Evolutionary conservation across 179 eudicot species (phyloP), one percentile per base, ranked within the genome.

Genomic region (Dionaea muscipula): DNA sequence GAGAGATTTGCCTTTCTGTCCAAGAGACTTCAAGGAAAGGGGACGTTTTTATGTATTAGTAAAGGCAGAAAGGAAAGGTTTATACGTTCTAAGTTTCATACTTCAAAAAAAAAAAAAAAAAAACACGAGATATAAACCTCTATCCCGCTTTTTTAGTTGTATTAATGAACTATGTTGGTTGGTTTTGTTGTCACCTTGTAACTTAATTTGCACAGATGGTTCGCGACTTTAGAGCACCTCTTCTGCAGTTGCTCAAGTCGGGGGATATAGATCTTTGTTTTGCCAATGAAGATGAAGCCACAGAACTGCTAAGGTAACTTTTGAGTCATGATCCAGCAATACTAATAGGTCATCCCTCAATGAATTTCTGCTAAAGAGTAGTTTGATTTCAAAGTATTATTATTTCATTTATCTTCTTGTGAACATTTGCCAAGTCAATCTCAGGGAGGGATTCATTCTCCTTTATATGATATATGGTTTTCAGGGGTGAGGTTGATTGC

Each of bases 231-330:
- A 79, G 68, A 56, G 37, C 58, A 46, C 83, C 89, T 59, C 84
- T 93, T 56, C 53, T 82, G 52, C 63, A 81, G 60, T 56, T 93
- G 62, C 78, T 93, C 2, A 75, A 93, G 65, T 82, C 96, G 6
- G 85, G 95, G 56, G 70, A 72, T 56, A 79, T 93, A 28, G 99
- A 93, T 66, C 89, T 93, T 62, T 93, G 99, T 75, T 88, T 88
- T 73, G 96, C 99, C 62, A 93, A 93, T 62, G 99, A 93, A 77
- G 99, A 93, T 63, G 99, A 93, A 76, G 99, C 99, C 14, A 47
- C 56, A 45, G 96, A 93, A 70, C 84, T 93, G 47, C 57, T 85
- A 67, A 84, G 96, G 96, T 84, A 53, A 56, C 16, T 22, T 27
- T 39, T 14, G 60, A 4, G 35, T 1, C 8, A 31, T 31, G n/a